These are phyloP conservation scores for Phyllosticta capitalensis DNA, from an alignment of 2,329 filamentous ascomycete genomes.

Conservation along the genomic window DNA sequence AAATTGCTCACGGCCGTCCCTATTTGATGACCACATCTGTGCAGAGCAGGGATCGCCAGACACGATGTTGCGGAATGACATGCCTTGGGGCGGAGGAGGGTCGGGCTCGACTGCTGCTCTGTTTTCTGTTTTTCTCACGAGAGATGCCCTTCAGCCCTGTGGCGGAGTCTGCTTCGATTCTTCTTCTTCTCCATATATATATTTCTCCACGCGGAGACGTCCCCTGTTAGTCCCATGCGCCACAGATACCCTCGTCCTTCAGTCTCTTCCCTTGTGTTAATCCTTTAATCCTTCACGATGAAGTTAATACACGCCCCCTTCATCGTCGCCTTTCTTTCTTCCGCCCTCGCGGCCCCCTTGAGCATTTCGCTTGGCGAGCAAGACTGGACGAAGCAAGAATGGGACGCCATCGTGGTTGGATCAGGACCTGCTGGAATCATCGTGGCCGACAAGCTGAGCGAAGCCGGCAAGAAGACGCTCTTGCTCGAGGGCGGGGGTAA, in stretches of 20 bases:
- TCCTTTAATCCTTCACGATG: background rate
- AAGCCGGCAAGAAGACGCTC: slow-evolving; percentile 43
- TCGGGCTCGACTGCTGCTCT: background rate
- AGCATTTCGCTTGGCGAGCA: background rate
- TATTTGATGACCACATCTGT: background rate
- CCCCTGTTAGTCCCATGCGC: background rate
- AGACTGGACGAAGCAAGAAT: slow-evolving; percentile 9
- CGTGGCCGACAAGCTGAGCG: slow-evolving; percentile 42
- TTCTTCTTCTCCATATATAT: background rate
- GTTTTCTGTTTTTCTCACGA: background rate
- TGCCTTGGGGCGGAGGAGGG: background rate
- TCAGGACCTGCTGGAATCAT: slow-evolving; percentile 46
- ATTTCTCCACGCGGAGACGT: background rate
- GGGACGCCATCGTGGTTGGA: slow-evolving; percentile 35
- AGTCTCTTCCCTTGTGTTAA: background rate
- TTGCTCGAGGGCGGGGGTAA: slow-evolving; percentile 43
- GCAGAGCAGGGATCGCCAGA: background rate
- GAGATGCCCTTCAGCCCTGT: background rate
- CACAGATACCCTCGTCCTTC: background rate
- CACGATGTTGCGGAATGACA: background rate
- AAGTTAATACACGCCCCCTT: slow-evolving; percentile 1
- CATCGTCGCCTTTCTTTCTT: background rate
- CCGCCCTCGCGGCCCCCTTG: slow-evolving; percentile 2
- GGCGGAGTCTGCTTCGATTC: background rate
- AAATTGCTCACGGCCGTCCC: background rate